phyloP scores from a whole-genome alignment of 768 basidiomycete genomes.

The Macrolepiota albuminosa region DNA sequence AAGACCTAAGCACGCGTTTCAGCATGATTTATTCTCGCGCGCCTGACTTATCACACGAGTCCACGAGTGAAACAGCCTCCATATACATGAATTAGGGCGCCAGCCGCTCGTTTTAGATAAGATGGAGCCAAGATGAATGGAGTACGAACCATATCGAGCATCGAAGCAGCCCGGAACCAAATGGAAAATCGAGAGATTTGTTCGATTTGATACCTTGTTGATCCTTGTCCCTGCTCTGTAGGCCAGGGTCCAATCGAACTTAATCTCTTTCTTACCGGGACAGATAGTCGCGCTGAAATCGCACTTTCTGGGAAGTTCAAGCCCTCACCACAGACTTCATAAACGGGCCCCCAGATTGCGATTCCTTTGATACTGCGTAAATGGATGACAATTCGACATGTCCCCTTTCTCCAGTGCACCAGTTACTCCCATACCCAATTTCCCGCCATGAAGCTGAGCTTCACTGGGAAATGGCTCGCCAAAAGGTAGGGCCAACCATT shows the following conservation, averaged over 20 bases:
- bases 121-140: conserved; percentile 4
- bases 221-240: neutral
- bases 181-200: conserved; percentile 7
- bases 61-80: conserved; percentile 1
- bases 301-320: neutral
- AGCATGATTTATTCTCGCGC: neutral
- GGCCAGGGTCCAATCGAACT: conserved; percentile 10
- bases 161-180: conserved; percentile 3
- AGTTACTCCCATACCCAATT: neutral
- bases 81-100: neutral
- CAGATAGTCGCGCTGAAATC: conserved; percentile 5
- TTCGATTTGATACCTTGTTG: conserved; percentile 2
- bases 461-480: conserved; percentile 10
- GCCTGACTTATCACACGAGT: conserved; percentile 4
- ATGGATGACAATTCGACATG: neutral
- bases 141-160: conserved; percentile 10
- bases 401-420: neutral
- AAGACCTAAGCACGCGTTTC: neutral
- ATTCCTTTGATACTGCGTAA: neutral
- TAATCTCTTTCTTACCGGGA: conserved; percentile 7
- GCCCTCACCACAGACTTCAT: neutral
- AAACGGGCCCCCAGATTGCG: neutral
- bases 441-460: conserved; percentile 10
- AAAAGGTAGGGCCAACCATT: conserved; percentile 3
- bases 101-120: conserved; percentile 7